Evolutionary conservation across 2,329 filamentous ascomycete genomes (phyloP).

Genomic region (Ophiostoma quercus): DNA sequence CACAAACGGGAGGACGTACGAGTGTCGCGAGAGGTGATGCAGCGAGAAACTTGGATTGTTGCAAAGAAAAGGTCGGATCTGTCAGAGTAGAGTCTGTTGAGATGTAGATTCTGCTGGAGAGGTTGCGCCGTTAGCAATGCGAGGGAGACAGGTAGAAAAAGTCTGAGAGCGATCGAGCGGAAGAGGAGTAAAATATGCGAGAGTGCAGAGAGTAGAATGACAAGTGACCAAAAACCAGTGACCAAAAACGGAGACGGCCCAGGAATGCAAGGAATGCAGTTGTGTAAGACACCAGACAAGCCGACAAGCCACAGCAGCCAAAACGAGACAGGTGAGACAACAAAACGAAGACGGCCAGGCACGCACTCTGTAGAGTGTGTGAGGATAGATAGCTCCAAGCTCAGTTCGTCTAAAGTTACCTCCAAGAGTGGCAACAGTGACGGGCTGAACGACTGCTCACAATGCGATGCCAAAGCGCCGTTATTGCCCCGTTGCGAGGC

Average conservation of each 20-base stretch:
- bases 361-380: too few relatives aligned
- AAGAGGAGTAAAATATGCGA: background rate
- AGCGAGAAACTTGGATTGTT: background rate
- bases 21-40: background rate
- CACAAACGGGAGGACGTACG: background rate
- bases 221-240: background rate
- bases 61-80: background rate
- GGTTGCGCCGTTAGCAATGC: conserved; percentile 6
- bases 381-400: background rate
- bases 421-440: background rate
- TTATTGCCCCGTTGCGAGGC: background rate
- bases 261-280: background rate
- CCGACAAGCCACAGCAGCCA: background rate
- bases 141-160: background rate
- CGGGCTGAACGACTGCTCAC: background rate
- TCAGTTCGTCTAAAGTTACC: background rate
- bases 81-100: background rate
- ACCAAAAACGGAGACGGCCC: background rate
- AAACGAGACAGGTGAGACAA: background rate
- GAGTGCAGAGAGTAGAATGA: background rate
- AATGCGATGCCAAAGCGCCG: background rate
- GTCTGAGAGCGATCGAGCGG: background rate
- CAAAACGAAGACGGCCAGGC: background rate
- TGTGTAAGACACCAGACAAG: background rate
- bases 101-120: background rate